Base-by-base conservation (phyloP, 805 yeast species). In the Ogataea allantospora region DNA sequence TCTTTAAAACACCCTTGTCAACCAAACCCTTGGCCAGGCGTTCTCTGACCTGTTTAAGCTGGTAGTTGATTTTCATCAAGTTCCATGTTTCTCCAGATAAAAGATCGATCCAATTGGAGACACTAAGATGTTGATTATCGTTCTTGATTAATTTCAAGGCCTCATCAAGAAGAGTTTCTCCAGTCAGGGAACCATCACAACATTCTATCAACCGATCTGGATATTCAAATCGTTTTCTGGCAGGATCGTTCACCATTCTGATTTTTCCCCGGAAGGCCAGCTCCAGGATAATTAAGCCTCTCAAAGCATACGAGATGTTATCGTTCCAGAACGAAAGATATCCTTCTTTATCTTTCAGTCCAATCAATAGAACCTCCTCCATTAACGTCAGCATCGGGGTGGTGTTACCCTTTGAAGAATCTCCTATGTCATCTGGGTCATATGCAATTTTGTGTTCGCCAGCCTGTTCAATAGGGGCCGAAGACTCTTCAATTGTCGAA, bases 51-150 rank as follows among this genome's bases (percentile, higher is more conserved):
- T 93, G 99, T 58, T 93, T 93, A 61, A 93, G 75, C 66, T 93
- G 99, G 67, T 91, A 93, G 56, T 83, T 84, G 52, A 91, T 88
- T 60, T 93, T 93, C 77, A 89, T 75, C 51, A 93, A 67, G 63
- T 91, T 93, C 99, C 99, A 93, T 5, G 99, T 93, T 62, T 93
- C 99, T 30, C 95, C 99, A 45, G 88, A 78, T 46, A 93, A 73
- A 42, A 91, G 73, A 60, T 93, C 98, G 50, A 93, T 87, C 99
- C 99, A 93, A 48, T 80, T 80, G 27, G 84, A 74, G 29, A 93
- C 89, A 22, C 88, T 76, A 54, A 87, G 70, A 52, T 77, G 73
- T 35, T 86, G 81, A 43, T 83, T 89, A 58, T 87, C 93, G 44
- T 74, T 73, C 57, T 87, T 87, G 86, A 93, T 93, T 54, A 89